Evolutionary conservation across 768 basidiomycete species (phyloP), one percentile per base, ranked within the genome.

Genomic region (Lanmaoa pseudosensibilis): DNA sequence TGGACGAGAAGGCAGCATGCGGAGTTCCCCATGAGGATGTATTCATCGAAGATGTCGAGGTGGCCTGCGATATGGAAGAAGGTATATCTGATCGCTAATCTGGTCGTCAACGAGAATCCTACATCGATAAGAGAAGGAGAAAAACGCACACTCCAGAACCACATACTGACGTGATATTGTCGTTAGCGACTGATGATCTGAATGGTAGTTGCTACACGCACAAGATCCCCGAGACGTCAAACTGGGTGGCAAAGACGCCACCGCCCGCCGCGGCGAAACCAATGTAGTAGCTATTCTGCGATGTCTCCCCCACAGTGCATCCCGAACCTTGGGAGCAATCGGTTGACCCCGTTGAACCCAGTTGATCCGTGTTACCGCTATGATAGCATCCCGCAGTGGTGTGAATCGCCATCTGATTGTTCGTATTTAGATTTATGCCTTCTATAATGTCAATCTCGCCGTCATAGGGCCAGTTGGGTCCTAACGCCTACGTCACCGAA

Each of bases 171-270:
- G 13, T 16, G 39, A 51, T 18, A 30, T 15, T 19, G 25, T 50
- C 4, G 23, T 65, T 46, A 65, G 48, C 5, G 39, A 13, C 21
- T n/a, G n/a, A n/a, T n/a, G n/a, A 46, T 6, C 16, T 19, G 40
- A 44, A 38, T 13, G 21, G 40, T 47, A 41, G 25, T 21, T 9
- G 21, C 36, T n/a, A 37, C 33, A 65, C 79, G 67, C 59, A 79
- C 76, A 68, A 80, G 38, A 83, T 75, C 19, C 82, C 86, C 1
- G 78, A 67, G 7, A 77, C 74, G 48, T 88, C 88, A 58, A 88
- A 85, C 62, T 88, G 87, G 4, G 85, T 78, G 3, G 87, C 87
- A 70, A 77, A 92, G 1, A 86, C 83, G 5, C 85, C 85, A 7
- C 85, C 85, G n/a, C 84, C 83, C 32, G 63, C 64, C 3, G 30